Percentiles rank a stretch among this genome's conserved stretches.
These are phyloP conservation scores for Laburnicola sp. DNA, from an alignment of 2,329 filamentous ascomycete species.

Conservation along the genomic window DNA sequence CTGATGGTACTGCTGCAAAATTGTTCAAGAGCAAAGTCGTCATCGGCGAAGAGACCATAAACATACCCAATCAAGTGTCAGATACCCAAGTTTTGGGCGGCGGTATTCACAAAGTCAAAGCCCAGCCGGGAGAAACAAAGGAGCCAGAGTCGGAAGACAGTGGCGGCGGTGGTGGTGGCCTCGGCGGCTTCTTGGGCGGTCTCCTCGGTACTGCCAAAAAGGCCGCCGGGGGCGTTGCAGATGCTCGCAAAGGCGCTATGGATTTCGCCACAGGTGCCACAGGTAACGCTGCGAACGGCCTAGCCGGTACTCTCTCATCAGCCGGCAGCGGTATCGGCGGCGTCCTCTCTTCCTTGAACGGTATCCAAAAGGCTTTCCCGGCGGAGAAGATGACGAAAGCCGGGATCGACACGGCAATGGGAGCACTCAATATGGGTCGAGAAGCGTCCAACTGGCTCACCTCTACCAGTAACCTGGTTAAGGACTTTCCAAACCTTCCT, in stretches of 20 bases:
- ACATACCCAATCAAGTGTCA: conserved; percentile 4
- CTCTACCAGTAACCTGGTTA: conserved; percentile 12
- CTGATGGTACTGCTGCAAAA: conserved; percentile 11
- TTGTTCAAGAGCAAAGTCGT: conserved; percentile 12
- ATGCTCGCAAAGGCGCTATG: conserved; percentile 6
- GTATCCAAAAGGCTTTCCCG: conserved; percentile 17
- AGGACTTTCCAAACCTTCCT: conserved; percentile 12
- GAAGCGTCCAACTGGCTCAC: conserved; percentile 17
- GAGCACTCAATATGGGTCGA: conserved; percentile 14
- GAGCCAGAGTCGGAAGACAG: conserved; percentile 7
- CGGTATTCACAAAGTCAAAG: conserved; percentile 12
- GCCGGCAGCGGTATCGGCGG: conserved; percentile 7
- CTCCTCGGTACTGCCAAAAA: conserved; percentile 8
- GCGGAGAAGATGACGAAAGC: conserved; percentile 6
- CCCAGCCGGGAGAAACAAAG: conserved; percentile 12
- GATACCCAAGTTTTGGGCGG: conserved; percentile 1
- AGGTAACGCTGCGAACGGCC: conserved; percentile 2
- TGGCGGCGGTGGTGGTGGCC: conserved; percentile 2
- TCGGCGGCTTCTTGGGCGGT: conserved; percentile 8
- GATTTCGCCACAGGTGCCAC: conserved; percentile 8
- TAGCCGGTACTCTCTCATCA: conserved; percentile 8
- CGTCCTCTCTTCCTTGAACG: conserved; percentile 19
- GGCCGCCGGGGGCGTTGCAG: conserved; percentile 3
- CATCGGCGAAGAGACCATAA: conserved; percentile 11
- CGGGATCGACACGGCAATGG: conserved; percentile 4